Conservation (phyloP, 179 eudicot species). For the Drosera spatulata region DNA sequence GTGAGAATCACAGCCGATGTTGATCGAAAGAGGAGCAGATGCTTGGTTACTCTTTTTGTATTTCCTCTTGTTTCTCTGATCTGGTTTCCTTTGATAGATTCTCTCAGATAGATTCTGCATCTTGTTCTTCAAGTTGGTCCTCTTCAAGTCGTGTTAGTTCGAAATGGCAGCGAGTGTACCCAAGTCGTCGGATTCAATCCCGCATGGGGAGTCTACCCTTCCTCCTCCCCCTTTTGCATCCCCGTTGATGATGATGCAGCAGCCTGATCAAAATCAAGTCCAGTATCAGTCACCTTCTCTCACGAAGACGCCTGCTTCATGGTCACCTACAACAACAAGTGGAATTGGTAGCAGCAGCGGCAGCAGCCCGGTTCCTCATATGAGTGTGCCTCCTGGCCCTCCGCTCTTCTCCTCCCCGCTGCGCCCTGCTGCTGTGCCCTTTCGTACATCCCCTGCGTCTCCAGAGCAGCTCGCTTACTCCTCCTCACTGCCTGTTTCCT, state of each 20-base stretch:
- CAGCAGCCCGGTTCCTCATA: slow-evolving; percentile 41
- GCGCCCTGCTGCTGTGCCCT: slow-evolving; percentile 89
- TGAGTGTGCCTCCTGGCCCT: slow-evolving; percentile 94
- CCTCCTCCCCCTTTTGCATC: slow-evolving; percentile 19
- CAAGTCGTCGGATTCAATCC: no score
- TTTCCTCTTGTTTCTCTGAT: no score
- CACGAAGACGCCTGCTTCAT: slow-evolving; percentile 16
- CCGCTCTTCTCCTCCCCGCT: slow-evolving; percentile 83
- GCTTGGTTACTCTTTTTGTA: no score
- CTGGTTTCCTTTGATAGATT: no score
- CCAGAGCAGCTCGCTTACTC: slow-evolving; percentile 73
- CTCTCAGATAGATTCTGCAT: no score
- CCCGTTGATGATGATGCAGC: slow-evolving; percentile 23
- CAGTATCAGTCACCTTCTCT: slow-evolving; percentile 16
- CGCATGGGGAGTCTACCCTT: background rate
- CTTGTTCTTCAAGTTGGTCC: no score
- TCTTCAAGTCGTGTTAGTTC: no score
- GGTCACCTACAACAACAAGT: slow-evolving; percentile 10
- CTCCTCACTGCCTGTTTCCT: slow-evolving; percentile 54
- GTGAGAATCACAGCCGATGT: no score
- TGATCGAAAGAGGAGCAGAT: no score
- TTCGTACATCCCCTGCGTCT: slow-evolving; percentile 78
- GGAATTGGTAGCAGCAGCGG: slow-evolving; percentile 9
- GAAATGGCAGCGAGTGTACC: no score
- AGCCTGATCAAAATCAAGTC: slow-evolving; percentile 21